Conservation (phyloP, 2,329 filamentous ascomycete genomes). For the Epichloe brachyelytri region DNA sequence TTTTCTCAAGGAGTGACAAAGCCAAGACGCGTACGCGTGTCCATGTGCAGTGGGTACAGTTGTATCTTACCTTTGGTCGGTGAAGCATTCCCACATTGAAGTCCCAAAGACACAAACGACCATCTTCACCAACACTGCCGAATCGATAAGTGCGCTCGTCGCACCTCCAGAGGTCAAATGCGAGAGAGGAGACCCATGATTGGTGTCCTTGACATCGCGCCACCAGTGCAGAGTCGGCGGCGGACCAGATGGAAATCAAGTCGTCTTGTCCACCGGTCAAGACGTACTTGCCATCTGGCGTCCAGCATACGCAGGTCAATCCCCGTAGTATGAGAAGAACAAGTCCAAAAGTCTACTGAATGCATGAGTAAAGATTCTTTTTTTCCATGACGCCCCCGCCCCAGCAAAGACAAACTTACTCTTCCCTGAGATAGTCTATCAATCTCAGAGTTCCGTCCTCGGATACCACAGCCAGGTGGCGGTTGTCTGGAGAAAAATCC, state of each 20-base stretch:
- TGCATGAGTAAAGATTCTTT: slow-evolving; percentile 5
- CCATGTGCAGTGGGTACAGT: not conserved
- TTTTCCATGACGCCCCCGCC: not conserved
- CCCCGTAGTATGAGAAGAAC: slow-evolving; percentile 91
- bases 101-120: slow-evolving; percentile 85
- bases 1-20: not conserved
- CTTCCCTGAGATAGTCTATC: slow-evolving; percentile 83
- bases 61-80: slow-evolving; percentile 49
- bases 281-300: slow-evolving; percentile 90
- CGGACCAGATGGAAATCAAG: slow-evolving; percentile 88
- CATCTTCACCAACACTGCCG: slow-evolving; percentile 90
- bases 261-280: slow-evolving; percentile 94
- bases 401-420: slow-evolving; percentile 39
- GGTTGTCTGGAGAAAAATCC: slow-evolving; percentile 79
- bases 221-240: slow-evolving; percentile 70
- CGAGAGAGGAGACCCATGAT: slow-evolving; percentile 86
- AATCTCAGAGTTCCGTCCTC: slow-evolving; percentile 85
- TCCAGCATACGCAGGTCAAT: slow-evolving; percentile 90
- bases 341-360: slow-evolving; percentile 60
- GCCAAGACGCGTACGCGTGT: not conserved
- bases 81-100: slow-evolving; percentile 96
- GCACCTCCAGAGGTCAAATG: slow-evolving; percentile 94
- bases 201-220: slow-evolving; percentile 91
- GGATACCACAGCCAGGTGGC: slow-evolving; percentile 77
- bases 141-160: slow-evolving; percentile 93